Evolutionary conservation across 768 basidiomycete species (phyloP).

Genomic region (Tephrocybe rancida): DNA sequence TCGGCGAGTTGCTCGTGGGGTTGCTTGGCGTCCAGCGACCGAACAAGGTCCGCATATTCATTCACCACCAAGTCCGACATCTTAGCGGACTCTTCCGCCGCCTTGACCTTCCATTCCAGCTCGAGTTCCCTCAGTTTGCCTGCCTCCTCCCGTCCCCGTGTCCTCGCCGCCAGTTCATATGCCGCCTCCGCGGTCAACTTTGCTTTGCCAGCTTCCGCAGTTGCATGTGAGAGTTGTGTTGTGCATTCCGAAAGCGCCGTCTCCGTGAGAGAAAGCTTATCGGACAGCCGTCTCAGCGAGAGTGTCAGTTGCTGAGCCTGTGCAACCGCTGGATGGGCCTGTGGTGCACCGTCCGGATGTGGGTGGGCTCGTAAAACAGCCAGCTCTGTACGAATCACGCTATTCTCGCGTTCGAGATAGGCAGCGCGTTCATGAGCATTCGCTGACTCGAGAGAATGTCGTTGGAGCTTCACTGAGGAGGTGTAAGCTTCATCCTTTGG

Average conservation of each 20-base stretch:
- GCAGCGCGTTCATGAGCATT: slow-evolving; percentile 48
- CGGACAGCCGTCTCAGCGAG: slow-evolving; percentile 65
- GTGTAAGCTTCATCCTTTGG: slow-evolving; percentile 69
- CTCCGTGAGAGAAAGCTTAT: slow-evolving; percentile 69
- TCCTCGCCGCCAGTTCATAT: slow-evolving; percentile 54
- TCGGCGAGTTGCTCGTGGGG: slow-evolving; percentile 25
- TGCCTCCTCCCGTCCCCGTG: slow-evolving; percentile 58
- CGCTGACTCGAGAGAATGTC: slow-evolving; percentile 55
- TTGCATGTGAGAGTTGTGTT: slow-evolving; percentile 43
- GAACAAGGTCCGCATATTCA: slow-evolving; percentile 78
- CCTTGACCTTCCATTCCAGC: slow-evolving; percentile 45
- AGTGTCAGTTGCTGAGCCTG: slow-evolving; percentile 61
- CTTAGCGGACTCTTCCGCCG: slow-evolving; percentile 57
- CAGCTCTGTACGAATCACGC: slow-evolving; percentile 56
- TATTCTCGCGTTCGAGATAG: slow-evolving; percentile 62
- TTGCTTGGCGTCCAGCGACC: slow-evolving; percentile 55
- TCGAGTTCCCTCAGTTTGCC: slow-evolving; percentile 49
- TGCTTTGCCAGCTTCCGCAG: slow-evolving; percentile 45
- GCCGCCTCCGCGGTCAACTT: slow-evolving; percentile 50
- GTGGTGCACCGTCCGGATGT: slow-evolving; percentile 33
- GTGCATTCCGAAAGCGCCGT: slow-evolving; percentile 50
- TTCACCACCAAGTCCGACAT: slow-evolving; percentile 67
- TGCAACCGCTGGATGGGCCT: slow-evolving; percentile 27
- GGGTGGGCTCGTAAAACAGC: slow-evolving; percentile 55
- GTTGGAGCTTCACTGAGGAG: slow-evolving; percentile 68